Conservation (phyloP, 176 grass and related monocot genomes). For the Zoysia pacifica region DNA sequence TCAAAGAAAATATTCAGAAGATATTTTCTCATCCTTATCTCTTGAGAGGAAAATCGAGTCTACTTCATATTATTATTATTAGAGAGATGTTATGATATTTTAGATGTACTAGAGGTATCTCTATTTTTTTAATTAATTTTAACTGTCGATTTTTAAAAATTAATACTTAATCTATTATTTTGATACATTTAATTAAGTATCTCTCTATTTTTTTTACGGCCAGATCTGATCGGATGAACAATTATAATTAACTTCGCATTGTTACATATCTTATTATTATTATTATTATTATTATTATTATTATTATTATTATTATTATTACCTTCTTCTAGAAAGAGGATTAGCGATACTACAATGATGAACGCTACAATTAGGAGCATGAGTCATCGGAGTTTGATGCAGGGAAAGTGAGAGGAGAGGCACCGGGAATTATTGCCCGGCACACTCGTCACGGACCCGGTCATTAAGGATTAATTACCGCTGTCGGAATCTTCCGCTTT, state of each 20-base stretch:
- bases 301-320: no score
- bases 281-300: no score
- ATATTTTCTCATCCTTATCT: background rate
- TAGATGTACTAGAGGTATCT: no score
- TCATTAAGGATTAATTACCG: background rate
- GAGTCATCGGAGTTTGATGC: background rate
- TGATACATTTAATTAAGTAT: no score
- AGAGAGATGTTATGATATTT: no score
- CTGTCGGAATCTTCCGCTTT: slow-evolving; percentile 21
- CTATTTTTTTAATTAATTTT: no score
- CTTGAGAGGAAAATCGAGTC: background rate
- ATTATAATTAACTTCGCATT: no score
- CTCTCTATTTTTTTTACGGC: no score
- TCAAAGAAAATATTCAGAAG: background rate
- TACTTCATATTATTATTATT: background rate
- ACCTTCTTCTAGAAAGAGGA: background rate
- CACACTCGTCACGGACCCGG: background rate
- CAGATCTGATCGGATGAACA: no score
- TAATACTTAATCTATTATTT: no score
- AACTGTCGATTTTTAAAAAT: no score
- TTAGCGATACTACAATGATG: background rate
- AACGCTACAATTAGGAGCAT: background rate
- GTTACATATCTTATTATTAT: no score
- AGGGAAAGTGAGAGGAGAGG: background rate
- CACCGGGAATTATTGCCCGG: background rate